A percentile compares a stretch with the other conserved stretches of the same genome.
phyloP scores from a whole-genome alignment of 441 rosid species.

The Melastoma candidum region DNA sequence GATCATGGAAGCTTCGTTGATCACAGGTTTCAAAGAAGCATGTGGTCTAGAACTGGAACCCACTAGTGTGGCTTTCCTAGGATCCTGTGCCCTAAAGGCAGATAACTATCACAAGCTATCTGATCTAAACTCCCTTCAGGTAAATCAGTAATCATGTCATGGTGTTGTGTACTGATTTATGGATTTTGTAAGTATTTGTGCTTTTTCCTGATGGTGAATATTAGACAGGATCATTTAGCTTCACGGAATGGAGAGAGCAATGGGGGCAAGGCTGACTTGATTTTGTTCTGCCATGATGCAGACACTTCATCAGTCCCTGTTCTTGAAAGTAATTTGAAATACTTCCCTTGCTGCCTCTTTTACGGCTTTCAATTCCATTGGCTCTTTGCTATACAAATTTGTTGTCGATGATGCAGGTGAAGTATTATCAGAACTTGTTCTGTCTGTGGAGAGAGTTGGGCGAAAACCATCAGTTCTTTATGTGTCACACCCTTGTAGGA shows the following conservation, averaged over 20 bases:
- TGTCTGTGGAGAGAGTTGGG: constrained; percentile 50
- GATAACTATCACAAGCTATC: constrained; percentile 50
- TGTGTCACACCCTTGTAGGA: constrained; percentile 64
- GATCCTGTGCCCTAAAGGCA: constrained; percentile 58
- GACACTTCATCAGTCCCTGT: constrained; percentile 19
- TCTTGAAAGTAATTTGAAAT: too few relatives aligned
- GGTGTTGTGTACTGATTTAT: not conserved
- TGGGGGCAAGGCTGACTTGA: constrained; percentile 54
- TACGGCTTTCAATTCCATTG: not conserved
- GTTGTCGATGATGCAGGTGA: constrained; percentile 39
- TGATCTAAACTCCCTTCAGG: constrained; percentile 50
- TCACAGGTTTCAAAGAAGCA: constrained; percentile 57
- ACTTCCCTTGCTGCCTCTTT: too few relatives aligned
- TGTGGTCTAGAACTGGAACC: constrained; percentile 41
- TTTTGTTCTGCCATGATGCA: constrained; percentile 58
- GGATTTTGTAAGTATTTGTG: not conserved
- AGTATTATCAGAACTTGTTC: constrained; percentile 52
- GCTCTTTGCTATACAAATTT: not conserved
- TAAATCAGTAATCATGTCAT: constrained; percentile 21
- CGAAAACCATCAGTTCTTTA: constrained; percentile 67
- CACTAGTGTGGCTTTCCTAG: constrained; percentile 55
- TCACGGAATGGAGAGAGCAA: constrained; percentile 51
- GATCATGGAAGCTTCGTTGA: constrained; percentile 54
- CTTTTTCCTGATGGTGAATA: constrained; percentile 1
- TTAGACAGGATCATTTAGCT: constrained; percentile 51